Evolutionary conservation across 2,329 filamentous ascomycete genomes (phyloP).

Genomic region (Hyphodiscus sp.): DNA sequence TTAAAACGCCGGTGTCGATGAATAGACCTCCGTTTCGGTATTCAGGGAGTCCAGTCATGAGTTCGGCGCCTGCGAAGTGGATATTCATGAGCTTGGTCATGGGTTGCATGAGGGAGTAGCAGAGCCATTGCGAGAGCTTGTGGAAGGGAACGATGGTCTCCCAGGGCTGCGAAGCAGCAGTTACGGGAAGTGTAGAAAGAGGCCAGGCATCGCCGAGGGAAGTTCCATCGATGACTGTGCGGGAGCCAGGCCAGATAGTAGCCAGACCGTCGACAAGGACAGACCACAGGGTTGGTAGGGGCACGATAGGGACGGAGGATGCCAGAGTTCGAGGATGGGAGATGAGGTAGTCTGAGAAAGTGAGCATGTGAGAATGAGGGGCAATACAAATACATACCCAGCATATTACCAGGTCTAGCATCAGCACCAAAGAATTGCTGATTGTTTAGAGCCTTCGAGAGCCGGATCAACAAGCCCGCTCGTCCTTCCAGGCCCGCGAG

Average conservation of each 20-base stretch:
- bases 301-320: constrained; percentile 79
- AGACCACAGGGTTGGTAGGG: constrained; percentile 83
- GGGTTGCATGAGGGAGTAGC: constrained; percentile 87
- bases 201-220: constrained; percentile 93
- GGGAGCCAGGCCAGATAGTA: constrained; percentile 81
- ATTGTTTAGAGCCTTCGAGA: constrained; percentile 71
- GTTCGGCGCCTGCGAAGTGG: constrained; percentile 72
- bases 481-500: constrained; percentile 82
- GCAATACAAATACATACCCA: constrained; percentile 54
- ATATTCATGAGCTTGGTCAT: constrained; percentile 77
- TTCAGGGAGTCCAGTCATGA: constrained; percentile 82
- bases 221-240: constrained; percentile 80
- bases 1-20: constrained; percentile 76
- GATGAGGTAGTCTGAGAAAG: constrained; percentile 71
- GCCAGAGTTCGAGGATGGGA: constrained; percentile 85
- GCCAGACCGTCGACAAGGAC: constrained; percentile 82
- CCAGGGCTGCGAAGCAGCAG: constrained; percentile 52
- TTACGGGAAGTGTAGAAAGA: constrained; percentile 68
- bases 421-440: constrained; percentile 78
- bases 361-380: not conserved
- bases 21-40: constrained; percentile 89
- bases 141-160: constrained; percentile 86
- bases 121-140: constrained; percentile 91
- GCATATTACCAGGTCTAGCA: constrained; percentile 86
- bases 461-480: constrained; percentile 67